Base-by-base conservation (phyloP, 192 early-diverging fungal genomes). In the Backusella circina region DNA sequence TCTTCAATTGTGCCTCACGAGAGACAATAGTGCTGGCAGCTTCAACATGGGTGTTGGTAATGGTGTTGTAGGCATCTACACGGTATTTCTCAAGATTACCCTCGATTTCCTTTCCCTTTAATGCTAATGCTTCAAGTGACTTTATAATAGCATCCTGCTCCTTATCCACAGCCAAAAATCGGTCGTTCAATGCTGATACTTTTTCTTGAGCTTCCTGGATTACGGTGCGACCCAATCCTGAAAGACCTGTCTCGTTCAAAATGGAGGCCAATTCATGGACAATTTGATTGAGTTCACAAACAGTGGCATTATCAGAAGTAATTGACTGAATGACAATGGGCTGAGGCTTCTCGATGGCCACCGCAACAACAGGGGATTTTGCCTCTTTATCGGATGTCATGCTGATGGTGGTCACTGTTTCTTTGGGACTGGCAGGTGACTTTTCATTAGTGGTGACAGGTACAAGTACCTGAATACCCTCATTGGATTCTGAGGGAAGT, bases 11-110 rank as follows among this genome's bases (percentile, higher is more conserved):
- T 9, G 81, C 81, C 70, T 84, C 85, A 38, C 86, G 80, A 4
- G 70, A 31, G n/a, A 77, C 72, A 44, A 85, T 76, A 2, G 85
- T 86, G 18, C 82, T 79, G 21, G 76, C 81, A 30, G 84, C 72
- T 8, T 82, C 71, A 15, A 80, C 76, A 61, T 86, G 84, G 75
- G 88, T 79, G 30, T 84, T 76, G 13, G 77, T 79, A 61, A 87
- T 82, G 10, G 82, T 76, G 31, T 75, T 80, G 13, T 86, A 86
- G 38, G 88, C 84, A 70, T 87, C 85, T 33, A 80, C 65, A 67
- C 84, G 85, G 78, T 94, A 85, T 68, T 90, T 86, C 4, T 78
- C 79, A 26, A 93, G 77, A 21, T 90, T 85, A 15, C 83, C 82
- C 73, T 90, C 82, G 18, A 91, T 78, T 1, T 77, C 65, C 23